These are phyloP conservation scores for Neurospora sp. DNA, from an alignment of 495 filamentous ascomycete genomes.

Conservation along the genomic window DNA sequence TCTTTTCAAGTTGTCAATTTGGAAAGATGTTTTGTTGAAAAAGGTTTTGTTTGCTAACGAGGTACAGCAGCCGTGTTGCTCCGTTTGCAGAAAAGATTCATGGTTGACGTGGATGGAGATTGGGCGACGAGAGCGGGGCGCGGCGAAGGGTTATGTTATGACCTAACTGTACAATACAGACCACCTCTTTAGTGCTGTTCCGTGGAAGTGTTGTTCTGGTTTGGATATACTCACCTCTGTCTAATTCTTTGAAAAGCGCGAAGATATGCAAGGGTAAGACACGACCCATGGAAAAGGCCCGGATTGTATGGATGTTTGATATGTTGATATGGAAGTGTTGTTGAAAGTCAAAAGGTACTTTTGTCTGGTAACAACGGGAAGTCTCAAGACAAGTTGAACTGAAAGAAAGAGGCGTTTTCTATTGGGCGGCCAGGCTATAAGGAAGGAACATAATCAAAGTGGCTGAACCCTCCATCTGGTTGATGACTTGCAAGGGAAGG, in stretches of 20 bases:
- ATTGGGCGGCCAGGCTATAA: not conserved
- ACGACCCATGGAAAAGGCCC: not conserved
- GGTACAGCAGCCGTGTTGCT: not conserved
- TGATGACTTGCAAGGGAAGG: not conserved
- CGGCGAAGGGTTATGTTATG: not conserved
- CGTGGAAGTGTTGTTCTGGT: not conserved
- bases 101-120: not conserved
- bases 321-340: not conserved
- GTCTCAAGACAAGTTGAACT: not conserved
- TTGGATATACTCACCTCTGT: not conserved
- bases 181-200: not conserved
- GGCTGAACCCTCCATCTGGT: not conserved
- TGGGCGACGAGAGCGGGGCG: not conserved
- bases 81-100: not conserved
- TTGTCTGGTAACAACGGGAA: not conserved
- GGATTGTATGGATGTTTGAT: not conserved
- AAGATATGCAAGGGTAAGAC: not conserved
- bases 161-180: not conserved
- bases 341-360: not conserved
- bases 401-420: not conserved
- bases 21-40: not conserved
- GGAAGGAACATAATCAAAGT: not conserved
- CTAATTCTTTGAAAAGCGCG: not conserved
- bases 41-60: not conserved
- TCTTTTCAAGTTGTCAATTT: not conserved